Base-by-base conservation (phyloP, 2,329 filamentous ascomycete genomes). In the Phialemoniopsis sp. region DNA sequence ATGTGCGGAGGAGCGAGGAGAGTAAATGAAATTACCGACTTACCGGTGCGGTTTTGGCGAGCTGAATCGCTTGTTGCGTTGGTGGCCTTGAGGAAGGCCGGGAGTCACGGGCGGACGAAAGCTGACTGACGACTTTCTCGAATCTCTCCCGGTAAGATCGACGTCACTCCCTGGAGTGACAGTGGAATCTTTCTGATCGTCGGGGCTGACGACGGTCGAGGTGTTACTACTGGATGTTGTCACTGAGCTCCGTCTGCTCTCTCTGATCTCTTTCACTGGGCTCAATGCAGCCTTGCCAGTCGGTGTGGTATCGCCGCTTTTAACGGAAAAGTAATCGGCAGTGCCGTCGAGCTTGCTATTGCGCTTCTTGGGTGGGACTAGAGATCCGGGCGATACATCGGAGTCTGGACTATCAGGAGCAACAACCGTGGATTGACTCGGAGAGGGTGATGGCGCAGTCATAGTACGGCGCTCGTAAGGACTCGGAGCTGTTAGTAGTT, bases 71-170 rank as follows among this genome's bases (percentile, higher is more conserved):
- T 56, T 34, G 68, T 66, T 17, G 42, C 70, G 67, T 42, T 70
- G 69, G 4, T 54, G 46, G 18, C 72, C 72, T 44, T 75, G 72
- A 4, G 72, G 71, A 14, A 76, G 56, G 15, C 59, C 57, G 4
- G 67, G 67, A 45, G 73, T 64, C 1, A 52, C 54, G 19, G 63
- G 63, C n/a, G 58, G 54, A 4, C 63, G 66, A 47, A 76, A 76
- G 8, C 62, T 63, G 26, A 64, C 54, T 2, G 73, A 77, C 12
- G 62, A 62, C 46, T 72, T 73, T 36, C 68, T 60, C 33, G 62
- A 62, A 36, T 59, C 46, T 12, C 51, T 59, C 44, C 54, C 57
- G 35, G 54, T 53, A 42, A 55, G 57, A 42, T 64, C 60, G 37
- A 59, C 55, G 37, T 39, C 50, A 48, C 21, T 26, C 10, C 21